Conservation (phyloP, 2,329 filamentous ascomycete species). For the Aureobasidium subglaciale region DNA sequence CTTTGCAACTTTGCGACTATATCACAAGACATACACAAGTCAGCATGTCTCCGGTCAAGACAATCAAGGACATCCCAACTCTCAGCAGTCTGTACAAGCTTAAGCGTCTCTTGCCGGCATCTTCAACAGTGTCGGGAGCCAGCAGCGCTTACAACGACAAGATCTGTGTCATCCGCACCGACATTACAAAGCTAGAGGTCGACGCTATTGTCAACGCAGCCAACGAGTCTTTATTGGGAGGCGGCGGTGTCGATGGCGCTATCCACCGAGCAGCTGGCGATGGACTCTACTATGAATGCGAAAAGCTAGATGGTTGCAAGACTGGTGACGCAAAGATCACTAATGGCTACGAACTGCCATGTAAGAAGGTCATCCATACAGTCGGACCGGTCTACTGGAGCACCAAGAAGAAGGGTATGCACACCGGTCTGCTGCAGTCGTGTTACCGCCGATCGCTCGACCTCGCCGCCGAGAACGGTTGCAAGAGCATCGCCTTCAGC, state of each 20-base stretch:
- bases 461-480: slow-evolving; percentile 60
- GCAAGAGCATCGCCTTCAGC: slow-evolving; percentile 72
- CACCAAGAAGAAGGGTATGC: slow-evolving; percentile 31
- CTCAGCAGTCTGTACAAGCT: slow-evolving; percentile 60
- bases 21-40: slow-evolving; percentile 1
- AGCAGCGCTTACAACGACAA: slow-evolving; percentile 55
- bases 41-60: slow-evolving; percentile 25
- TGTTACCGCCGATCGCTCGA: slow-evolving; percentile 68
- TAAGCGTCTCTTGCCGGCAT: slow-evolving; percentile 37
- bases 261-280: slow-evolving; percentile 79
- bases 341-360: slow-evolving; percentile 65
- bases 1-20: background rate
- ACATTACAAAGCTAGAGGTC: slow-evolving; percentile 72
- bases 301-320: slow-evolving; percentile 61
- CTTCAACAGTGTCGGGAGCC: slow-evolving; percentile 34
- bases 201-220: slow-evolving; percentile 92
- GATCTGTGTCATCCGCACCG: slow-evolving; percentile 62
- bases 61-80: slow-evolving; percentile 53
- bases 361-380: slow-evolving; percentile 75
- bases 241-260: slow-evolving; percentile 71
- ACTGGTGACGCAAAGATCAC: slow-evolving; percentile 84
- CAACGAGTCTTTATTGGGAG: slow-evolving; percentile 69
- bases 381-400: slow-evolving; percentile 72
- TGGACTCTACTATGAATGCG: slow-evolving; percentile 62
- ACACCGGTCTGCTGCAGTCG: slow-evolving; percentile 41